phyloP scores from a whole-genome alignment of 2,329 filamentous ascomycete species.

The Pseudogymnoascus sp. region DNA sequence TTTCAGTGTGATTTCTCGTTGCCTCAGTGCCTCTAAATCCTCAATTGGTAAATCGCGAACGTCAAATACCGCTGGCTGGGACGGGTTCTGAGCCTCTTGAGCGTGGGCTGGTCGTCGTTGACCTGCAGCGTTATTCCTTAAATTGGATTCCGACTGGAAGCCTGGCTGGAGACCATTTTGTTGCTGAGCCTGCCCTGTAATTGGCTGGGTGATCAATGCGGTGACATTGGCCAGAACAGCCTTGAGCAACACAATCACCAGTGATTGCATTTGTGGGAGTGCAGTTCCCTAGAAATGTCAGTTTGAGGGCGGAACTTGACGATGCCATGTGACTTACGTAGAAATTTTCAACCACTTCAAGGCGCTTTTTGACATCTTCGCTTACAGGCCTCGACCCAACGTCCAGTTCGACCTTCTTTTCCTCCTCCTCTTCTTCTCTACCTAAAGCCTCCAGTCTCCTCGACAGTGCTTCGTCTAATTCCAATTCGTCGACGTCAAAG shows the following conservation, averaged over 20 bases:
- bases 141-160: conserved; percentile 23
- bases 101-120: conserved; percentile 24
- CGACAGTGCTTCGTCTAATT: conserved; percentile 34
- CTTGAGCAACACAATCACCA: conserved; percentile 87
- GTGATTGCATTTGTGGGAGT: conserved; percentile 79
- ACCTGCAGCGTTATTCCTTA: conserved; percentile 20
- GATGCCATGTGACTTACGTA: conserved; percentile 56
- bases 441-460: conserved; percentile 32
- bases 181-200: conserved; percentile 21
- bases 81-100: conserved; percentile 18
- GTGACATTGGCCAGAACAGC: conserved; percentile 82
- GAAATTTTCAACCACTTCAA: conserved; percentile 69
- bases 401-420: conserved; percentile 36
- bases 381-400: conserved; percentile 45
- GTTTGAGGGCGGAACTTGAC: conserved; percentile 11
- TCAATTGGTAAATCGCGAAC: conserved; percentile 49
- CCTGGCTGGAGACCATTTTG: conserved; percentile 18
- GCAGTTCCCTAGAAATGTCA: conserved; percentile 52
- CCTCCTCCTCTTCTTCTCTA: conserved; percentile 14
- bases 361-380: conserved; percentile 50
- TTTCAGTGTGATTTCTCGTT: conserved; percentile 81
- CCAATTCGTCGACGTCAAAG: conserved; percentile 32
- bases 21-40: conserved; percentile 72
- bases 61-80: conserved; percentile 14
- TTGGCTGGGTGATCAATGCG: conserved; percentile 59